Percentiles rank a stretch among this genome's conserved stretches.
These are phyloP conservation scores for Silene vulgaris DNA, from an alignment of 179 eudicot genomes.

Conservation along the genomic window DNA sequence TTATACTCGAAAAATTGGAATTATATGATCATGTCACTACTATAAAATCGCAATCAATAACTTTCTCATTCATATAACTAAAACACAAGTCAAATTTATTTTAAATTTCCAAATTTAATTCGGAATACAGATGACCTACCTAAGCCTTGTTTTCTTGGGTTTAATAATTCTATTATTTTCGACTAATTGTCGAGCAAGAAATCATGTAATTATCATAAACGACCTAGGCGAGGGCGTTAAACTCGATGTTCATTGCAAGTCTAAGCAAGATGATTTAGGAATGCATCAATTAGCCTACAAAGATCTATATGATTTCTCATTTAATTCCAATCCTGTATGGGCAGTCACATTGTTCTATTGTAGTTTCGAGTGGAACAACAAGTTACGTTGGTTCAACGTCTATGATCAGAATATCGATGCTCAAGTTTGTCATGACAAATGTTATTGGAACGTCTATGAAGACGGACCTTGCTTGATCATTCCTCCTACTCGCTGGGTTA, in stretches of 20 bases:
- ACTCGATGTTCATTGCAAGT: conserved; percentile 13
- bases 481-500: neutral
- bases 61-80: too few species aligned
- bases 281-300: conserved; percentile 9
- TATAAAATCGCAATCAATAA: too few species aligned
- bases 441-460: conserved; percentile 9
- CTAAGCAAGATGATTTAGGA: conserved; percentile 5
- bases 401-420: conserved; percentile 1
- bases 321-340: neutral
- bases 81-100: too few species aligned
- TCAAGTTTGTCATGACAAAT: neutral
- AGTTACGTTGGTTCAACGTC: conserved; percentile 15
- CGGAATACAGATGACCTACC: neutral
- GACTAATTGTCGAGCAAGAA: neutral
- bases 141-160: neutral
- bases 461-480: conserved; percentile 15
- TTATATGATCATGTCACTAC: too few species aligned
- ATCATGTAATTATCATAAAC: conserved; percentile 9
- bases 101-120: neutral
- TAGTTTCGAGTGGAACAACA: conserved; percentile 11
- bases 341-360: neutral
- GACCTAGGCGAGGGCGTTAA: conserved; percentile 11
- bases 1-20: too few species aligned
- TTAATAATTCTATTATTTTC: neutral
- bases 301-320: conserved; percentile 7